phyloP scores from a whole-genome alignment of 2,329 filamentous ascomycete genomes.

The Colletotrichum navitas region DNA sequence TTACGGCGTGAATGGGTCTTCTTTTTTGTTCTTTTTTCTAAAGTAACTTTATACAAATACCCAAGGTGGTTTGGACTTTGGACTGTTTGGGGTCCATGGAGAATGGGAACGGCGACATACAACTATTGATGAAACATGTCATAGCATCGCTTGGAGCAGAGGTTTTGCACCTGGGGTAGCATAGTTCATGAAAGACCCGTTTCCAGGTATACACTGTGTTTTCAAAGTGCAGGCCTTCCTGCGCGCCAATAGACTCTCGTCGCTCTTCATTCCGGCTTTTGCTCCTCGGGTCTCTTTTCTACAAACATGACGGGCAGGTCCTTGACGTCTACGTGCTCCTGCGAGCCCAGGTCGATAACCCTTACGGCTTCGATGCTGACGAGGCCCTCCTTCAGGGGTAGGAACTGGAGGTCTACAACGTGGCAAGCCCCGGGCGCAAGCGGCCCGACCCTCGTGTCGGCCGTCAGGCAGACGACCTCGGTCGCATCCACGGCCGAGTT shows the following conservation, averaged over 20 bases:
- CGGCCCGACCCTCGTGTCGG: slow-evolving; percentile 80
- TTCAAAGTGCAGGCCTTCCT: neutral
- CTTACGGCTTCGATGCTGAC: slow-evolving; percentile 79
- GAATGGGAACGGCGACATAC: slow-evolving; percentile 9
- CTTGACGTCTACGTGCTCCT: slow-evolving; percentile 82
- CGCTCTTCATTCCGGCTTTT: slow-evolving; percentile 21
- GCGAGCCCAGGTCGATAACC: slow-evolving; percentile 78
- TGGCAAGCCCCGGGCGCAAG: slow-evolving; percentile 80
- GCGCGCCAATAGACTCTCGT: neutral
- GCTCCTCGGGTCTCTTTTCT: slow-evolving; percentile 46
- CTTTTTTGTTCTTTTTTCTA: neutral
- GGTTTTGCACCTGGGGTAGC: slow-evolving; percentile 10
- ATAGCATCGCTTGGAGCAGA: slow-evolving; percentile 29
- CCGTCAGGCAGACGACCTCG: slow-evolving; percentile 80
- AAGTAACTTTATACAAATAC: slow-evolving; percentile 25
- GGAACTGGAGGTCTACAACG: slow-evolving; percentile 78
- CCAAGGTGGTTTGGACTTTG: slow-evolving; percentile 17
- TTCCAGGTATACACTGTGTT: slow-evolving; percentile 1
- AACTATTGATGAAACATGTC: slow-evolving; percentile 31
- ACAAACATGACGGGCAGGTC: slow-evolving; percentile 79
- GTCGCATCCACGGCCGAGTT: slow-evolving; percentile 72
- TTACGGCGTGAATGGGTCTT: slow-evolving; percentile 42
- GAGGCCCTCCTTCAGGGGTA: slow-evolving; percentile 75
- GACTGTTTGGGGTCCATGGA: slow-evolving; percentile 15
- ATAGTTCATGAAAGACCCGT: slow-evolving; percentile 13